Evolutionary conservation across 768 basidiomycete genomes (phyloP), one percentile per base, ranked within the genome.

Genomic region (Amanita subjunquillea): DNA sequence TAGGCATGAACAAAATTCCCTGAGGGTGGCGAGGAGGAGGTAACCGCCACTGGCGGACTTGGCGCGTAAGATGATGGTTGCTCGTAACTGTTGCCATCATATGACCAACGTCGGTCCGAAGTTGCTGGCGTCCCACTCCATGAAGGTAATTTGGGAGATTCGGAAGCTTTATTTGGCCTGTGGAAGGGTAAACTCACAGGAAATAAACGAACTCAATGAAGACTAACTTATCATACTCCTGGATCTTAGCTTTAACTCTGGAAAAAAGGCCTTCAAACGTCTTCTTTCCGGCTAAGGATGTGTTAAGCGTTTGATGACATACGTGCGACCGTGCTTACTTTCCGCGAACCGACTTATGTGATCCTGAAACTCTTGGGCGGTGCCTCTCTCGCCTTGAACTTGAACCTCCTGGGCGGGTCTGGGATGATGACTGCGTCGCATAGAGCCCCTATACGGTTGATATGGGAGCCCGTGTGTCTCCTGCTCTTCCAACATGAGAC

Each of bases 161-260:
- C 46, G 38, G 53, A 36, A 32, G 13, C 23, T 27, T 29, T 46
- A 37, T 23, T 43, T 10, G 51, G 51, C 12, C 51, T 46, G 23
- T 23, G 39, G 22, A 38, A 22, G 37, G 4, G 17, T 38, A 45
- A 34, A 36, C 15, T 25, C 13, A 7, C 5, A 38, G 7, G 9
- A 46, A 38, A 44, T 13, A 12, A 43, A 38, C 4, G n/a, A 30
- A 25, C 20, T 15, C 13, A 48, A 75, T 72, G 66, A 65, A 13
- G 70, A 69, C 42, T 45, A 22, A 52, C 59, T 82, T 79, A 37
- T 91, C 88, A 55, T 80, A 81, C 59, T 91, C 90, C 60, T 86
- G 83, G 54, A 91, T 80, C 75, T 91, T 91, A 4, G 87, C 81
- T 62, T 81, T 90, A 44, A 90, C 86, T 63, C 85, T 91, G 32